Conservation (phyloP, 2,329 filamentous ascomycete genomes). For the Penicillium sp. region DNA sequence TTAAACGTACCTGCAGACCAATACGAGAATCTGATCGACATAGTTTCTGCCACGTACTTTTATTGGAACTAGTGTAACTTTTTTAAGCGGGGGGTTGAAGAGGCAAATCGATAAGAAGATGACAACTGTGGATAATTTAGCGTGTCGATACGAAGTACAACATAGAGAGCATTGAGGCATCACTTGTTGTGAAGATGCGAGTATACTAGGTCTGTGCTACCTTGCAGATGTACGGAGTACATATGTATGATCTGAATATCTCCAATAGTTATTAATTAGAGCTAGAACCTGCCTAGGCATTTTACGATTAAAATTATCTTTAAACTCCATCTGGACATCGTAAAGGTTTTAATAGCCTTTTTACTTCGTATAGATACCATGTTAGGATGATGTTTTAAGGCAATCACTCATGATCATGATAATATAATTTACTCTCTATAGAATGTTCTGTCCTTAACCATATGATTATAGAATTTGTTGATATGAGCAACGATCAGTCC, state of each 20-base stretch:
- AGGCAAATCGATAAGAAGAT: background rate
- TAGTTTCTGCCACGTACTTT: conserved; percentile 14
- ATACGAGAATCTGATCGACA: conserved; percentile 10
- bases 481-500: background rate
- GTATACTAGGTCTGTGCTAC: background rate
- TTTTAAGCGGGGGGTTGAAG: background rate
- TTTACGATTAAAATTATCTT: background rate
- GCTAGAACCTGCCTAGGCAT: background rate
- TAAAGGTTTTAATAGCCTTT: background rate
- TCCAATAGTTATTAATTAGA: background rate
- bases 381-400: background rate
- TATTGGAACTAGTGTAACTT: conserved; percentile 9
- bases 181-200: background rate
- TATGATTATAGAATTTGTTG: background rate
- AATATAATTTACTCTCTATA: background rate
- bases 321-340: background rate
- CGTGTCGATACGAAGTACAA: background rate
- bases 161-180: background rate
- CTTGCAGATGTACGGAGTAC: background rate
- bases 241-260: background rate
- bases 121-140: background rate
- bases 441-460: background rate
- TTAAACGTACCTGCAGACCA: conserved; percentile 13
- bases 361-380: background rate
- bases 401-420: background rate